phyloP scores from a whole-genome alignment of 768 basidiomycete species.

The Tricholoma sp. region DNA sequence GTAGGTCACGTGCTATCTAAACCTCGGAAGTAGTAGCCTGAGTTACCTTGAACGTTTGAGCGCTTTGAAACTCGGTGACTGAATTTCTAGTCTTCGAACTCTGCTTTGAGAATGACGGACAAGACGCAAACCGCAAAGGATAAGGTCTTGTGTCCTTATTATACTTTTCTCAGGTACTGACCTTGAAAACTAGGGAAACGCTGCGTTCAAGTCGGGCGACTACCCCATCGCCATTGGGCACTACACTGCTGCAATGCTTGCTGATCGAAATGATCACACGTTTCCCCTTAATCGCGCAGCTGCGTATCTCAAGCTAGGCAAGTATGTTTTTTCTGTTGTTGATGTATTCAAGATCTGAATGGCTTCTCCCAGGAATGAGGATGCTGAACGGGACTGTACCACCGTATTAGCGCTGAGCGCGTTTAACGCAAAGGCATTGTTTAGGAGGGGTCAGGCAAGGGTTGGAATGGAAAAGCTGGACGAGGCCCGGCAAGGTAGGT shows the following conservation, averaged over 20 bases:
- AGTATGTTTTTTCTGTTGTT: conserved; percentile 53
- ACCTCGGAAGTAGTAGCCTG: no score
- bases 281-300: conserved; percentile 86
- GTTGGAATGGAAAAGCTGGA: conserved; percentile 44
- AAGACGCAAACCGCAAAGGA: conserved; percentile 10
- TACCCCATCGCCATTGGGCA: conserved; percentile 79
- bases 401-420: conserved; percentile 50
- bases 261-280: conserved; percentile 67
- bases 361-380: conserved; percentile 51
- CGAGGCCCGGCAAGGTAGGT: conserved; percentile 59
- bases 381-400: conserved; percentile 79
- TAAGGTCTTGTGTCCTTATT: conserved; percentile 1
- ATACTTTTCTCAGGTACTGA: neutral
- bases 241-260: conserved; percentile 77
- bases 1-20: neutral
- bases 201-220: conserved; percentile 77
- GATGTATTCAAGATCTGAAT: conserved; percentile 2
- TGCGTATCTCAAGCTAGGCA: conserved; percentile 91
- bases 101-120: neutral
- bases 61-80: no score
- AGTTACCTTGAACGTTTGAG: no score
- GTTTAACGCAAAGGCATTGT: conserved; percentile 75
- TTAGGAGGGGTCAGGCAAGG: conserved; percentile 73
- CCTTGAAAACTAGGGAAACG: conserved; percentile 61
- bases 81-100: neutral